Evolutionary conservation across 2,329 filamentous ascomycete genomes (phyloP).

Genomic region (Lecanicillium sp.): DNA sequence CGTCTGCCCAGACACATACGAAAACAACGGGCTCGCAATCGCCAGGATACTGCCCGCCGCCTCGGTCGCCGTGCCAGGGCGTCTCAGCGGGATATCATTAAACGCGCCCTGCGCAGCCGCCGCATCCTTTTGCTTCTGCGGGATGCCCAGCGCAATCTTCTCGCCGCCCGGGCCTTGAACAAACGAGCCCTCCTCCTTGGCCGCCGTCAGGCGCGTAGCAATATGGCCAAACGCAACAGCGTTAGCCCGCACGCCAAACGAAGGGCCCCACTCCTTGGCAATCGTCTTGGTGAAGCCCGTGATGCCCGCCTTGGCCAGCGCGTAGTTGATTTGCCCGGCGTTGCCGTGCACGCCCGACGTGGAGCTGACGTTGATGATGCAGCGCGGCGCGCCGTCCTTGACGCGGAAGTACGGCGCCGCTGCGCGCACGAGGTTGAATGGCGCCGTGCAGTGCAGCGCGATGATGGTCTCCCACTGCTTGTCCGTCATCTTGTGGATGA

Average conservation of each 20-base stretch:
- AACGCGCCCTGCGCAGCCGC: constrained; percentile 34
- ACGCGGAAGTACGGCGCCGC: constrained; percentile 84
- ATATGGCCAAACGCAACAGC: constrained; percentile 82
- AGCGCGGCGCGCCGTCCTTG: constrained; percentile 69
- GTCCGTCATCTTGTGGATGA: constrained; percentile 87
- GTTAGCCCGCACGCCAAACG: constrained; percentile 75
- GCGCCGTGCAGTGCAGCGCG: constrained; percentile 73
- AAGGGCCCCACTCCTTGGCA: constrained; percentile 84
- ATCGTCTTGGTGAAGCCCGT: constrained; percentile 81
- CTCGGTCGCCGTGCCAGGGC: constrained; percentile 71
- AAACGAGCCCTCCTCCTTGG: constrained; percentile 78
- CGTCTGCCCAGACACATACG: constrained; percentile 81
- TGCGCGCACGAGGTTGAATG: constrained; percentile 74
- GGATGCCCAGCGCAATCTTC: constrained; percentile 69
- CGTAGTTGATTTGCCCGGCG: constrained; percentile 86
- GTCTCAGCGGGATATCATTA: constrained; percentile 69
- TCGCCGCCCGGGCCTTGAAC: constrained; percentile 68
- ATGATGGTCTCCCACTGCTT: constrained; percentile 89
- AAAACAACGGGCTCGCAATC: constrained; percentile 73
- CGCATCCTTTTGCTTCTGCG: constrained; percentile 45
- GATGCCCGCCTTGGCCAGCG: constrained; percentile 76
- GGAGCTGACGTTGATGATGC: constrained; percentile 76
- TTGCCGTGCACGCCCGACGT: constrained; percentile 82
- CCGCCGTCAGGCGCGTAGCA: constrained; percentile 69
- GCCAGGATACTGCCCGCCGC: constrained; percentile 72